These are phyloP conservation scores for Mortierella sp. DNA, from an alignment of 371 early-diverging fungal genomes.

Conservation along the genomic window DNA sequence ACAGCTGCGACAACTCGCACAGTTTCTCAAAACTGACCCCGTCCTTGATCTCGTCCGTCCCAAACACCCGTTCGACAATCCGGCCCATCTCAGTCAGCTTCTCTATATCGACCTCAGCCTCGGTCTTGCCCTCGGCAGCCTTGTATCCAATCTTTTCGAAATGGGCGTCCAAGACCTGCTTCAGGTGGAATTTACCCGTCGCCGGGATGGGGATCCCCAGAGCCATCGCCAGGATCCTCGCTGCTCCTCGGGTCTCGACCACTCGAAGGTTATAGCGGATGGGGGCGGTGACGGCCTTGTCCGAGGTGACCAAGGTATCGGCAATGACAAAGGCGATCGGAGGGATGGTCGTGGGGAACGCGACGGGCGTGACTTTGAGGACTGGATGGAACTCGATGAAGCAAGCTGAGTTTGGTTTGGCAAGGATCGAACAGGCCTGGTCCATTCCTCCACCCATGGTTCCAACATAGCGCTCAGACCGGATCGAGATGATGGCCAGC, in stretches of 20 bases:
- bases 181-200: constrained; percentile 64
- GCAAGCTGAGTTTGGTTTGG: constrained; percentile 77
- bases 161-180: constrained; percentile 77
- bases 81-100: constrained; percentile 63
- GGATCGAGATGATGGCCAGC: constrained; percentile 83
- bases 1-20: constrained; percentile 68
- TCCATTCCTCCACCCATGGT: constrained; percentile 94
- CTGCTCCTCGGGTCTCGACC: constrained; percentile 91
- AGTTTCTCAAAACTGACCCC: constrained; percentile 78
- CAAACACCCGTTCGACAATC: constrained; percentile 59
- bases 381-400: constrained; percentile 90
- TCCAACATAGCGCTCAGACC: constrained; percentile 87
- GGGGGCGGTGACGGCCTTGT: constrained; percentile 92
- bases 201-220: constrained; percentile 66
- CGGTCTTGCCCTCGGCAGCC: constrained; percentile 35
- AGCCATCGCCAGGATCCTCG: constrained; percentile 73
- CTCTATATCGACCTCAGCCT: constrained; percentile 61
- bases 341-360: constrained; percentile 67
- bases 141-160: constrained; percentile 58
- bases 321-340: constrained; percentile 89
- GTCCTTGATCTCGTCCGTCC: constrained; percentile 59
- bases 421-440: constrained; percentile 90
- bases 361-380: constrained; percentile 75
- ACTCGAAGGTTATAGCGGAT: constrained; percentile 94
- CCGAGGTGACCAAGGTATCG: constrained; percentile 88